Base-by-base conservation (phyloP, 371 early-diverging fungal genomes). In the Fennellomyces sp. region DNA sequence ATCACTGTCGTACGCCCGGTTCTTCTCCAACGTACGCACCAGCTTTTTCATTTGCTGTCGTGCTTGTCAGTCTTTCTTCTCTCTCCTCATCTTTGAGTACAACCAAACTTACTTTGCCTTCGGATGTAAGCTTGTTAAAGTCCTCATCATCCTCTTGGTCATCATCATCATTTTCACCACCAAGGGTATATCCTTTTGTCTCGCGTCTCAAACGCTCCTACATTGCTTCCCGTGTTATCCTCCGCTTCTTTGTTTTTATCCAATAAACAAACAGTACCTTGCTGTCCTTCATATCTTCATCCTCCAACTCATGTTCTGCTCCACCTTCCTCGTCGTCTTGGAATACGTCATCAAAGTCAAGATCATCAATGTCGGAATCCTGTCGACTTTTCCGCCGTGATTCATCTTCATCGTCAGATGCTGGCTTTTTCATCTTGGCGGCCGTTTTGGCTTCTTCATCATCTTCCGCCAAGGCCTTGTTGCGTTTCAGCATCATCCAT, bases 251-350 rank as follows among this genome's bases (percentile, higher is more conserved):
- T 78, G 71, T 21, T 21, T 19, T 12, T 17, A 7, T 15, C 6
- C 2, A 0, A 39, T 39, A 39, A 39, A 39, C 5, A 19, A 0
- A 13, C 2, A 15, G 21, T 67, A 71, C 70, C 48, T 76, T 78
- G 63, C 81, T 76, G 30, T 76, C 83, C 52, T 84, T 84, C 28
- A 78, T 76, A 28, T 89, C 88, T 47, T 87, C 87, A 58, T 82
- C 87, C 60, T 86, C 86, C 2, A 78, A 69, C 65, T 85, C 85
- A 51, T 83, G 83, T 13, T 91, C 91, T 27, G 78, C 85, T 30
- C 83, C 83, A 33, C 81, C 84, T 64, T 92, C 93, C 66, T 97
- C 97, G 66, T 97, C 97, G 47, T 78, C 79, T 63, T 81, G 75
- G 62, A 76, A 81, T 4, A 73, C 82, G 54, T 76, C 79, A 48